Evolutionary conservation across 78 protist species (phyloP), one percentile per base, ranked within the genome.

Genomic region (Cavenderia fasciculata): DNA sequence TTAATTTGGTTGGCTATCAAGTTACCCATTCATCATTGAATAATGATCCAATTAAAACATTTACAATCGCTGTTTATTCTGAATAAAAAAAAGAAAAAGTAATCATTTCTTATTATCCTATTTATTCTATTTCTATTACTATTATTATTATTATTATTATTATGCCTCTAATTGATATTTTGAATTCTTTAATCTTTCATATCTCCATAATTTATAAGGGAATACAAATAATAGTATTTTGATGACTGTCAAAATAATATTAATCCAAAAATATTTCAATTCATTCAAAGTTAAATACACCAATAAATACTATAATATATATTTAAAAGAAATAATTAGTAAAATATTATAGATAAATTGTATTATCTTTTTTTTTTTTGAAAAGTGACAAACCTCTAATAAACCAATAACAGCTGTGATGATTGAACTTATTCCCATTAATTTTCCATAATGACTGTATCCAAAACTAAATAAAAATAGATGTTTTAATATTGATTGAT

Each of bases 391-490:
- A 68, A 82, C 90, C 44, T 68, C 78, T 38, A 82, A 59, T 68
- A 82, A 68, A 33, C 90, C 90, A 27, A 82, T 38, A 47, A 82
- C 10, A 21, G 90, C 90, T 43, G 76, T 70, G 5, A 82, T 38
- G 12, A 82, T 41, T 6, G 90, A 82, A 4, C 69, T 49, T 25
- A 65, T 40, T 18, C 90, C 90, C 76, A 82, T 68, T 52, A 82
- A 40, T 82, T 82, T 82, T 43, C 90, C 90, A 82, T 82, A 82
- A n/a, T 82, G 47, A 33, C 59, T 44, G 43, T 82, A 66, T 46
- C 90, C 66, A 68, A 82, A 82, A 41, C 78, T 71, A 49, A 21
- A 71, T 21, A 59, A 14, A 21, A 8, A 11, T 31, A 34, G 40
- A 12, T 31, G 5, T 1, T 4, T 71, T 47, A 38, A 6, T 63